A percentile compares a stretch with the other conserved stretches of the same genome.
Conservation (phyloP, 2,329 filamentous ascomycete genomes). For the Thermothelomyces thermophilus region DNA sequence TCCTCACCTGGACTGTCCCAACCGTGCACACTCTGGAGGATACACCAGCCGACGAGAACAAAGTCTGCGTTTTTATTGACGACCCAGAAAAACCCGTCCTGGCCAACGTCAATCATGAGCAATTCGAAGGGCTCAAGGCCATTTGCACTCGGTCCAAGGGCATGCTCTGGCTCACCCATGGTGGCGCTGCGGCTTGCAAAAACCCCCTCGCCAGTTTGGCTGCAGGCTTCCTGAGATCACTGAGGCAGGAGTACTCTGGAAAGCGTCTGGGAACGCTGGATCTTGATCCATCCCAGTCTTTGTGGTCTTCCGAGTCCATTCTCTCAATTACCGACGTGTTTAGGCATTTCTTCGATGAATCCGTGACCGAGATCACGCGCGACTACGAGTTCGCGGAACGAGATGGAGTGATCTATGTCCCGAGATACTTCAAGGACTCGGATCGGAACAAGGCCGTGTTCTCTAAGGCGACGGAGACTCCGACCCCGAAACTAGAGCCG, state of each 20-base stretch:
- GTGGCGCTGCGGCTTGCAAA: slow-evolving; percentile 10
- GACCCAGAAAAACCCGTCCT: slow-evolving; percentile 18
- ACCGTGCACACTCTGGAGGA: slow-evolving; percentile 15
- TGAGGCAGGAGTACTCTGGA: slow-evolving; percentile 22
- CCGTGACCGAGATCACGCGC: background rate
- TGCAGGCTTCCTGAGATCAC: slow-evolving; percentile 20
- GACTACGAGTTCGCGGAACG: slow-evolving; percentile 22
- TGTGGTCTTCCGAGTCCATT: slow-evolving; percentile 13
- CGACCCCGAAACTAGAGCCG: slow-evolving; percentile 13
- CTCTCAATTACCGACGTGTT: slow-evolving; percentile 17
- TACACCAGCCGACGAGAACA: slow-evolving; percentile 8
- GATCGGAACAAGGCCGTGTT: slow-evolving; percentile 18
- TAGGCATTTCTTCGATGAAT: slow-evolving; percentile 13
- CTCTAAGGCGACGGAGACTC: background rate
- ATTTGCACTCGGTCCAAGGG: slow-evolving; percentile 19
- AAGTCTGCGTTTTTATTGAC: slow-evolving; percentile 20
- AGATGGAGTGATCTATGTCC: slow-evolving; percentile 18
- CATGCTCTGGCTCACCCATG: slow-evolving; percentile 22
- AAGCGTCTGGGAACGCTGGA: slow-evolving; percentile 19
- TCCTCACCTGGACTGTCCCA: slow-evolving; percentile 20
- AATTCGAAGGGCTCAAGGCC: slow-evolving; percentile 18
- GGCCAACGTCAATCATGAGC: slow-evolving; percentile 1
- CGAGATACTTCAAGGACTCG: slow-evolving; percentile 21
- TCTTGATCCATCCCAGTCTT: slow-evolving; percentile 13
- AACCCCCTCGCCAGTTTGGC: slow-evolving; percentile 12